Conservation (phyloP, 441 rosid genomes). For the Kokia cookei region DNA sequence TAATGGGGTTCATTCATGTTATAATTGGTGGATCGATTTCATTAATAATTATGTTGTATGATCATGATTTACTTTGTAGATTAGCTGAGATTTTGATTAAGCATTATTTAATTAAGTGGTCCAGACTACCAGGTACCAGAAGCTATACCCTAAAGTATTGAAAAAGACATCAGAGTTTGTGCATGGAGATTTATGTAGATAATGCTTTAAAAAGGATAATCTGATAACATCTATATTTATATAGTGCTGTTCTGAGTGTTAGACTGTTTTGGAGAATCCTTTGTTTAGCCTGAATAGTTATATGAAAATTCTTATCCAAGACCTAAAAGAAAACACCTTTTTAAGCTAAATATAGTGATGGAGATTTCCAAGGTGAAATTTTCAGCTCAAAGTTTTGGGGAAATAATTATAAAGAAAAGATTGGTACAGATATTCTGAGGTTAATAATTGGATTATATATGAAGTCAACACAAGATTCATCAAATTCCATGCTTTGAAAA, state of each 20-base stretch:
- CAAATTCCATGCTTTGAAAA: background rate
- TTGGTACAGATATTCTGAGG: background rate
- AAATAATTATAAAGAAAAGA: background rate
- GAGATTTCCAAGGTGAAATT: background rate
- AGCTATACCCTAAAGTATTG: background rate
- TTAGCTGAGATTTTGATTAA: background rate
- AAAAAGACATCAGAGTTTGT: background rate
- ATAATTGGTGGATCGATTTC: conserved; percentile 10
- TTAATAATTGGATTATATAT: background rate
- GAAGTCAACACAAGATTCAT: conserved; percentile 1
- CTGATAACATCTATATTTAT: background rate
- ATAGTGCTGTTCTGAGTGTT: background rate
- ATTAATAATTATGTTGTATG: background rate
- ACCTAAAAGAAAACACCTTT: background rate
- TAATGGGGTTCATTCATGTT: conserved; percentile 34
- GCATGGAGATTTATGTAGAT: background rate
- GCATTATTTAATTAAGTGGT: background rate
- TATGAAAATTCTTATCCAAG: background rate
- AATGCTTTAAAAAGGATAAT: background rate
- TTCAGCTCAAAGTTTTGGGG: background rate
- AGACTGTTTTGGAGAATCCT: background rate
- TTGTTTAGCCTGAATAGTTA: background rate
- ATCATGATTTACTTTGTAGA: background rate
- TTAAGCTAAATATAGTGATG: no score
- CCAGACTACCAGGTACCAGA: background rate